Conservation (phyloP, 305 asterid genomes). For the Solanum aculeatissimum region DNA sequence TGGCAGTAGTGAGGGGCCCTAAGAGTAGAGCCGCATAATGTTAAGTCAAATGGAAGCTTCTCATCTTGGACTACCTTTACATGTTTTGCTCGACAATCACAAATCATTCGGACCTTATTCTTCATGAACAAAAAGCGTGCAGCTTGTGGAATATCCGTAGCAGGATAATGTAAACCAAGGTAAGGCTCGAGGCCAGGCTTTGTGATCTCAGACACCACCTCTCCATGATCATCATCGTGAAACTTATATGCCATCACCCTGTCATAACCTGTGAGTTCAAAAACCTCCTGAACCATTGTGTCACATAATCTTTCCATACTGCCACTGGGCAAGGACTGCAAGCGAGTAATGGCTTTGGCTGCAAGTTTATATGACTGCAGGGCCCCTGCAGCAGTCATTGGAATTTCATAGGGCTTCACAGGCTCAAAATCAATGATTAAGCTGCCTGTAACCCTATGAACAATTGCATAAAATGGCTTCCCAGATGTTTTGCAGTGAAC, state of each 20-base stretch:
- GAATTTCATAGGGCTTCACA: conserved; percentile 91
- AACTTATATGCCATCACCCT: conserved; percentile 88
- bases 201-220: conserved; percentile 69
- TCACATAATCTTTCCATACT: conserved; percentile 78
- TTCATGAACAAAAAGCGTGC: conserved; percentile 88
- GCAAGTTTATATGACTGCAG: conserved; percentile 91
- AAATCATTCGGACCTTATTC: conserved; percentile 90
- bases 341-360: conserved; percentile 74
- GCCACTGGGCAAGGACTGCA: conserved; percentile 84
- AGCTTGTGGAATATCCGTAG: conserved; percentile 94
- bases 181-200: conserved; percentile 89
- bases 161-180: conserved; percentile 81
- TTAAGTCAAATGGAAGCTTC: conserved; percentile 62
- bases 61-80: conserved; percentile 76
- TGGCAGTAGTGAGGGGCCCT: conserved; percentile 94
- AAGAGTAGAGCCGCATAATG: conserved; percentile 82
- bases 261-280: conserved; percentile 90
- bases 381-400: conserved; percentile 98
- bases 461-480: conserved; percentile 86
- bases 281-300: conserved; percentile 85
- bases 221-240: conserved; percentile 96
- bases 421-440: conserved; percentile 90
- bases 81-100: conserved; percentile 74
- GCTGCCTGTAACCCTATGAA: conserved; percentile 81
- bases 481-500: conserved; percentile 91